These are phyloP conservation scores for Claviceps lovelessii DNA, from an alignment of 2,329 filamentous ascomycete genomes.

Conservation along the genomic window DNA sequence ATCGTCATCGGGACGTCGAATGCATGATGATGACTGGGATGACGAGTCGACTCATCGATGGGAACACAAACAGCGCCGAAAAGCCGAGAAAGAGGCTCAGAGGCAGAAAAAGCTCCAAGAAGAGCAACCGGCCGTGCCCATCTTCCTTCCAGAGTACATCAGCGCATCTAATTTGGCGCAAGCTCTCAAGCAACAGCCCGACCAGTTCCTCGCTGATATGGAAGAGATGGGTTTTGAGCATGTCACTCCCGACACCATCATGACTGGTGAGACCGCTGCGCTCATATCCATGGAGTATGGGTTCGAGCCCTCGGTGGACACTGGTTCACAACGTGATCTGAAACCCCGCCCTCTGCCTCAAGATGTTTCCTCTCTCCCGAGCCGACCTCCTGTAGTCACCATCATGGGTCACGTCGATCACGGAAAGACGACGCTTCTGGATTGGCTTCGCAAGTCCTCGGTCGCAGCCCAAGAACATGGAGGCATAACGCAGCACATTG, in stretches of 20 bases:
- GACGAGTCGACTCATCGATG: constrained; percentile 23
- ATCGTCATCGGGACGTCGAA: constrained; percentile 6
- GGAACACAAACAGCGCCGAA: constrained; percentile 26
- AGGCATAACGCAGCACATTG: constrained; percentile 96
- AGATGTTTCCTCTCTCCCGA: constrained; percentile 53
- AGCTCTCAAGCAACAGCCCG: constrained; percentile 54
- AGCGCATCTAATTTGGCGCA: constrained; percentile 70
- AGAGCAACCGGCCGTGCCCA: constrained; percentile 36
- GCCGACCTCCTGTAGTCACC: constrained; percentile 82
- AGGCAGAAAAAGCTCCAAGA: constrained; percentile 26
- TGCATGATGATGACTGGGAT: constrained; percentile 22
- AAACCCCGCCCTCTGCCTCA: constrained; percentile 52
- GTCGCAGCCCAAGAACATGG: constrained; percentile 85
- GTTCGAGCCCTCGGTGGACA: constrained; percentile 68
- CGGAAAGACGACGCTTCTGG: constrained; percentile 90
- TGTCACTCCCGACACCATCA: constrained; percentile 64
- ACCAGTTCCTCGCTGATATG: constrained; percentile 61
- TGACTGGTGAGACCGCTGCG: constrained; percentile 81
- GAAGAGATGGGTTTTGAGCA: constrained; percentile 82
- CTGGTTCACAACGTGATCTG: constrained; percentile 53
- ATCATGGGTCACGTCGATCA: constrained; percentile 99
- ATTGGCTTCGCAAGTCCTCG: constrained; percentile 85
- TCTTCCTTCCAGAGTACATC: constrained; percentile 82
- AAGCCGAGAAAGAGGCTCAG: constrained; percentile 27
- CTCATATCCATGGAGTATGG: constrained; percentile 87